Base-by-base conservation (phyloP, 164 flowering plant genomes). In the Vitis rotundifolia region DNA sequence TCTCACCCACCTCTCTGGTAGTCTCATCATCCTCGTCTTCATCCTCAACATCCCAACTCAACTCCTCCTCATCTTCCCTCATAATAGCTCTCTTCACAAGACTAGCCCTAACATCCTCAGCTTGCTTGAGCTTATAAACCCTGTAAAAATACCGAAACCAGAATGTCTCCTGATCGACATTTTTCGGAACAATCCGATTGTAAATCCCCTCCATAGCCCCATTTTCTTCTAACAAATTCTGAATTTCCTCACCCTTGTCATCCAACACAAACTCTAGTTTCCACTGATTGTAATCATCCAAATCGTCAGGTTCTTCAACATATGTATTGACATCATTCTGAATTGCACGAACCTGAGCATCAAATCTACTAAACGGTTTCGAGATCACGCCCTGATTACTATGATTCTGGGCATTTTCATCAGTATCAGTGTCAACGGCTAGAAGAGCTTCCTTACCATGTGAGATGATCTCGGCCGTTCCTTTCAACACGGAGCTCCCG, bases 41-140 rank as follows among this genome's bases (percentile, higher is more conserved):
- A 53, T 92, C 97, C 19, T 89, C 97, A 52, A 90, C 86, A 75
- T 92, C 96, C 97, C 97, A 91, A 67, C 92, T 89, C 86, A 92
- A 81, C 63, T 89, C 97, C 59, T 93, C 93, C 22, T 87, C 85
- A 31, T 82, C 96, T 19, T 86, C 91, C 59, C 76, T 73, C 0
- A 84, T 75, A 60, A 91, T 90, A 8, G 89, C 96, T 61, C 88
- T 75, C 76, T 87, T 88, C 51, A 94, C 94, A 66, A 94, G 80
- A 77, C 75, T 81, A 60, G 79, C 89, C 60, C 98, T 83, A 1
- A 87, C 83, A 73, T 84, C 91, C 76, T 92, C 97, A 13, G 78
- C 91, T 64, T 81, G 89, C 81, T 82, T 81, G 49, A 94, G 85
- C 86, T 78, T 91, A 70, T 82, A 49, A 55, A 88, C 84, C 72